Percentiles rank a stretch among this genome's conserved stretches.
These are phyloP conservation scores for Chimonanthus praecox DNA, from an alignment of 164 flowering plant genomes.

Conservation along the genomic window DNA sequence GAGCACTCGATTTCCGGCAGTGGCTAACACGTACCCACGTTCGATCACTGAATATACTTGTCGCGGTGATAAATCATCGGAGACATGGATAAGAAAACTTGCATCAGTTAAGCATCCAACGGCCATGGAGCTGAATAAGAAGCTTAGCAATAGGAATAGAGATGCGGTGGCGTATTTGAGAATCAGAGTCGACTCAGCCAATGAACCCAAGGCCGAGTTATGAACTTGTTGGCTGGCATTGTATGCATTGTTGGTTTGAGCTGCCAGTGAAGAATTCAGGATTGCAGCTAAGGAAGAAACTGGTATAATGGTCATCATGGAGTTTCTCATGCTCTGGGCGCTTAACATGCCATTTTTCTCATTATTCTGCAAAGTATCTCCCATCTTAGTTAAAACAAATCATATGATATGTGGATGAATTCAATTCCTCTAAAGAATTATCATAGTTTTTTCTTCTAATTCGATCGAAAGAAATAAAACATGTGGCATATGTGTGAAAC, in stretches of 20 bases:
- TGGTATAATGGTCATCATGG: conserved; percentile 47
- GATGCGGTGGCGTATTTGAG: conserved; percentile 53
- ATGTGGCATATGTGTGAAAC: no score
- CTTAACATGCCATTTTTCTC: conserved; percentile 55
- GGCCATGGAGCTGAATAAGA: conserved; percentile 65
- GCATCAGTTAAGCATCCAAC: conserved; percentile 48
- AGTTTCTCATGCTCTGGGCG: conserved; percentile 72
- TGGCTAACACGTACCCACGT: conserved; percentile 45
- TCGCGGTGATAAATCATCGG: conserved; percentile 10
- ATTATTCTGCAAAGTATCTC: conserved; percentile 37
- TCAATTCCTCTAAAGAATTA: no score
- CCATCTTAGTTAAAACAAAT: not conserved
- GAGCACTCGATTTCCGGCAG: conserved; percentile 46
- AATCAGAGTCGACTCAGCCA: conserved; percentile 19
- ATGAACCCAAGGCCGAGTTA: conserved; percentile 34
- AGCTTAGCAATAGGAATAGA: conserved; percentile 39
- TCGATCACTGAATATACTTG: conserved; percentile 32
- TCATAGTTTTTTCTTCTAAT: no score
- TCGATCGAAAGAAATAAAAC: no score
- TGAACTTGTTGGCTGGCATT: conserved; percentile 33
- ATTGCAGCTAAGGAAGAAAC: conserved; percentile 43
- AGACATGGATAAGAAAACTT: conserved; percentile 42
- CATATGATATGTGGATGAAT: no score
- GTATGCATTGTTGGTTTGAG: conserved; percentile 54
- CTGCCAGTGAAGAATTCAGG: conserved; percentile 43